Conservation (phyloP, 2,329 filamentous ascomycete genomes). For the Fusarium continuum region DNA sequence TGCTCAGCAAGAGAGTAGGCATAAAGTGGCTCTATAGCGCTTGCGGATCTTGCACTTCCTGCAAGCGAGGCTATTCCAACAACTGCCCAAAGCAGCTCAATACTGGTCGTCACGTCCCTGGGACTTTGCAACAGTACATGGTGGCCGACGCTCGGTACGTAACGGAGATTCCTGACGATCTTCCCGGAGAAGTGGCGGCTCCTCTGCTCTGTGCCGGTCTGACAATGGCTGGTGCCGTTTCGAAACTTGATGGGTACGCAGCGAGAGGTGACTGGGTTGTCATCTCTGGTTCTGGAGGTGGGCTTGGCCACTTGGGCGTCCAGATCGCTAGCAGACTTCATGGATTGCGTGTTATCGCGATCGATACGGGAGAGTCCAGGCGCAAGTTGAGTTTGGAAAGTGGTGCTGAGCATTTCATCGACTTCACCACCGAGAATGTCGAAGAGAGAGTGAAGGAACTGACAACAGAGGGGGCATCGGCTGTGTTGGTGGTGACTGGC, state of each 20-base stretch:
- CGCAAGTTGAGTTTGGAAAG: conserved; percentile 34
- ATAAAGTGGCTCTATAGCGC: conserved; percentile 57
- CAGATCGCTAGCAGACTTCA: conserved; percentile 43
- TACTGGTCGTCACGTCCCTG: conserved; percentile 50
- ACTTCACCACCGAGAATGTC: conserved; percentile 38
- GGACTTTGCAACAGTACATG: conserved; percentile 46
- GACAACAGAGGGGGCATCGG: conserved; percentile 43
- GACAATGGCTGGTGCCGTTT: conserved; percentile 46
- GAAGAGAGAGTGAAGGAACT: conserved; percentile 36
- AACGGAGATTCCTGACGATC: conserved; percentile 36
- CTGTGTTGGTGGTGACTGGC: conserved; percentile 41
- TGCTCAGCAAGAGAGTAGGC: conserved; percentile 51
- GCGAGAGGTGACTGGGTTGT: conserved; percentile 44
- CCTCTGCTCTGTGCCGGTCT: conserved; percentile 47
- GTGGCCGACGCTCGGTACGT: conserved; percentile 44
- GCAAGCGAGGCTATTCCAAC: conserved; percentile 48
- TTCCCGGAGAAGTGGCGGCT: conserved; percentile 38
- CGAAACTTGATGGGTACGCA: conserved; percentile 20
- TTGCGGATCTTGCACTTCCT: conserved; percentile 50
- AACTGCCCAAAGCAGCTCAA: conserved; percentile 55
- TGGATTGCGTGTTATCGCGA: conserved; percentile 39
- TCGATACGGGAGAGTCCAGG: conserved; percentile 42
- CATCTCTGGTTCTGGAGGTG: conserved; percentile 46
- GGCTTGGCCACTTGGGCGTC: conserved; percentile 47
- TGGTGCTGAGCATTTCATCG: conserved; percentile 44